Conservation (phyloP, 2,329 filamentous ascomycete species). For the Botryotinia globosa region DNA sequence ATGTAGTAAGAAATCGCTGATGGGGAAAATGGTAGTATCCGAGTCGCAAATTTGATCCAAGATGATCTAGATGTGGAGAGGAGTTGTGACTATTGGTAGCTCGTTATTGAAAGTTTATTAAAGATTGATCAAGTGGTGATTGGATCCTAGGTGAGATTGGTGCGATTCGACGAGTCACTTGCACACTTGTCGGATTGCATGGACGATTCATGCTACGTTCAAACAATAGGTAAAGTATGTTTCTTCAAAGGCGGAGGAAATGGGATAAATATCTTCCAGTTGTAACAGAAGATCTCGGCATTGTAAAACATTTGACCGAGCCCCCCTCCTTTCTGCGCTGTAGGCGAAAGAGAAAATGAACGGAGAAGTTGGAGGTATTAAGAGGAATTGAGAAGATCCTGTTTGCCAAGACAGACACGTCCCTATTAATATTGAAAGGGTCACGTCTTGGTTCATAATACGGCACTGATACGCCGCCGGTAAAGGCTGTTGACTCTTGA, state of each 20-base stretch:
- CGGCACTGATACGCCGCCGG: constrained; percentile 1
- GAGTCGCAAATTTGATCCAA: not conserved
- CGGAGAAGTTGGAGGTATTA: not conserved
- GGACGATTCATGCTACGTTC: not conserved
- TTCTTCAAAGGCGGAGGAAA: not conserved
- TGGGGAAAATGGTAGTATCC: not conserved
- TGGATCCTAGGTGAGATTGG: constrained; percentile 1
- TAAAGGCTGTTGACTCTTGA: not conserved
- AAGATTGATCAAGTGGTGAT: not conserved
- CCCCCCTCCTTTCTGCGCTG: constrained; percentile 20
- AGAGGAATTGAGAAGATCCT: constrained; percentile 6
- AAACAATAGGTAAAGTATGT: not conserved
- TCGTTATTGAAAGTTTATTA: not conserved
- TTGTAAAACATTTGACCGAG: constrained; percentile 25
- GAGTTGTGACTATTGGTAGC: not conserved
- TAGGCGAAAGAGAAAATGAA: not conserved
- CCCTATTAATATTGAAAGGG: constrained; percentile 13
- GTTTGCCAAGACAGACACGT: constrained; percentile 7
- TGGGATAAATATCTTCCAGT: constrained; percentile 19
- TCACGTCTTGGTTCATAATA: not conserved
- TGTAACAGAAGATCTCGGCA: constrained; percentile 13
- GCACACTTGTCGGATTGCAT: not conserved
- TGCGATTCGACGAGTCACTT: not conserved
- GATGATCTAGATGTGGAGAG: not conserved
- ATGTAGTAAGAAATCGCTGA: not conserved